Conservation (phyloP, 2,329 filamentous ascomycete species). For the Pseudogymnoascus sp. region DNA sequence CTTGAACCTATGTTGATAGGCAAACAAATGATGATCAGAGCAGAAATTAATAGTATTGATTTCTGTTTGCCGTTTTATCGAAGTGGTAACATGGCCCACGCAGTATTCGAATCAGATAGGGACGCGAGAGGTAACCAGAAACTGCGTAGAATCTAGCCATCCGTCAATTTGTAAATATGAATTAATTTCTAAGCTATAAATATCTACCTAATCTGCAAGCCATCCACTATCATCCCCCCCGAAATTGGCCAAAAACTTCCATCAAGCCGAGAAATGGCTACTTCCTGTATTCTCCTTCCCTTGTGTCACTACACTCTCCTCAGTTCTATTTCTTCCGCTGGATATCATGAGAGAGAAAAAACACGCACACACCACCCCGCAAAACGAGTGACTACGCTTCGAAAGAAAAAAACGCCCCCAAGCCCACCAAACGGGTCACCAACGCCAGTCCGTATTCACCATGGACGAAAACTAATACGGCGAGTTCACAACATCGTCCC, state of each 20-base stretch:
- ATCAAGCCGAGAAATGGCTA: too few relatives aligned
- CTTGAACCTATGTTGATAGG: neutral
- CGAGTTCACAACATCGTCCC: slow-evolving; percentile 75
- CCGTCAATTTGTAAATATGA: neutral
- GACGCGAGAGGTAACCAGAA: neutral
- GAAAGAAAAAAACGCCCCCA: neutral
- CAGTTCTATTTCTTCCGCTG: neutral
- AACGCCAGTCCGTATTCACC: neutral
- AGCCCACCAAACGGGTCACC: neutral
- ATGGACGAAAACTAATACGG: slow-evolving; percentile 39
- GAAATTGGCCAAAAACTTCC: slow-evolving; percentile 2
- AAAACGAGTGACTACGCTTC: slow-evolving; percentile 5
- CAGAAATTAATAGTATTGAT: neutral
- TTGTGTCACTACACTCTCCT: neutral
- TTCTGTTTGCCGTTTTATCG: neutral
- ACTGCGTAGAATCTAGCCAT: neutral
- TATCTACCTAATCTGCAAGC: slow-evolving; percentile 6
- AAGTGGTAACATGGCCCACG: neutral
- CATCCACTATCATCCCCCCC: neutral
- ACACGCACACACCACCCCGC: neutral
- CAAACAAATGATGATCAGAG: neutral
- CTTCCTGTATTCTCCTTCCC: neutral
- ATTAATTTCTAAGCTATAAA: slow-evolving; percentile 7
- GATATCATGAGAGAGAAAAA: neutral
- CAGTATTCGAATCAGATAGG: neutral